Evolutionary conservation across 208 protist genomes (phyloP).

Genomic region (Leptomonas pyrrhocoris): DNA sequence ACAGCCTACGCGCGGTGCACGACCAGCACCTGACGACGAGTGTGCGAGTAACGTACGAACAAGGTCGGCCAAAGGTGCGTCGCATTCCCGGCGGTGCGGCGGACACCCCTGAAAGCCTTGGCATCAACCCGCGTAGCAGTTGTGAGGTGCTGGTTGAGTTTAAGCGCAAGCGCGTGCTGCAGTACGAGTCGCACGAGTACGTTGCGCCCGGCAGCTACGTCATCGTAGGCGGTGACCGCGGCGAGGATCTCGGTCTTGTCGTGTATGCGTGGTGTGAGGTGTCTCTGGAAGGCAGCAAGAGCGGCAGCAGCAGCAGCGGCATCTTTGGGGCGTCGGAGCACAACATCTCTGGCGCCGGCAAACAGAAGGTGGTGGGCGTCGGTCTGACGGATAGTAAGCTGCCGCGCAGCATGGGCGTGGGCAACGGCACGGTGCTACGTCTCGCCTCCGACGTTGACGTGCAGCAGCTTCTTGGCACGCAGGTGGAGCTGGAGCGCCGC

Average conservation of each 20-base stretch:
- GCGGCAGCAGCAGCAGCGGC: constrained; percentile 9
- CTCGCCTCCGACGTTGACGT: constrained; percentile 65
- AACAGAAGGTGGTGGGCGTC: constrained; percentile 49
- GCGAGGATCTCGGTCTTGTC: constrained; percentile 87
- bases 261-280: constrained; percentile 83
- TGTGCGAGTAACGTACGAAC: constrained; percentile 52
- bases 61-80: constrained; percentile 63
- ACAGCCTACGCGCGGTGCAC: constrained; percentile 92
- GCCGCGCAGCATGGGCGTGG: constrained; percentile 69
- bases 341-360: background rate
- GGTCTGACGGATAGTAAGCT: constrained; percentile 62
- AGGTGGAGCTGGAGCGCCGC: constrained; percentile 80
- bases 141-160: constrained; percentile 93
- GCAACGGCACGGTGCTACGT: constrained; percentile 81
- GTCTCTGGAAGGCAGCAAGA: constrained; percentile 13
- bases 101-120: constrained; percentile 53
- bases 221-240: constrained; percentile 86
- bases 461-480: constrained; percentile 66
- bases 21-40: constrained; percentile 85
- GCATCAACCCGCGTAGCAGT: constrained; percentile 50
- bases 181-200: constrained; percentile 81
- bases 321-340: background rate
- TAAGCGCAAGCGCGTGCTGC: constrained; percentile 83
- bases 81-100: constrained; percentile 39
- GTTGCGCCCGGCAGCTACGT: constrained; percentile 84